These are phyloP conservation scores for Lagenidium sp. DNA, from an alignment of 352 stramenopile species.

Conservation along the genomic window DNA sequence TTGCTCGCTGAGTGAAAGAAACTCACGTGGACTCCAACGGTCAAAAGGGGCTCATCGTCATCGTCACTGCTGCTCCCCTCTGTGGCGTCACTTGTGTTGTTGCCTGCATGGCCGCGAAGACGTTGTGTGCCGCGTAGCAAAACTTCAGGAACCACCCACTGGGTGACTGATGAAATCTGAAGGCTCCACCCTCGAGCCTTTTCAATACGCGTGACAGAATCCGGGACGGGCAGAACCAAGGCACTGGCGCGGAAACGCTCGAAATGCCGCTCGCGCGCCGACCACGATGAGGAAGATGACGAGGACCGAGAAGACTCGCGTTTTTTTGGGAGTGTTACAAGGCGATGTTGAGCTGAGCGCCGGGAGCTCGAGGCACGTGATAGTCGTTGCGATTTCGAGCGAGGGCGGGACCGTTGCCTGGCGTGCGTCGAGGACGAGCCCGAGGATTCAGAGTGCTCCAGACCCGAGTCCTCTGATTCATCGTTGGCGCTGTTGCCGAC, in stretches of 20 bases:
- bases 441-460: too few species aligned
- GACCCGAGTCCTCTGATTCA: too few species aligned
- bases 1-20: conserved; percentile 82
- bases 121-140: conserved; percentile 14
- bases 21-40: conserved; percentile 75
- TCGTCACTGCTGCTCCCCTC: conserved; percentile 25
- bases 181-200: conserved; percentile 56
- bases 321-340: background rate
- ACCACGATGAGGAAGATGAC: conserved; percentile 45
- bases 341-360: too few species aligned
- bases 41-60: conserved; percentile 40
- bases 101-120: conserved; percentile 3
- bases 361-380: too few species aligned
- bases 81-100: conserved; percentile 10
- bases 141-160: conserved; percentile 56
- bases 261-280: conserved; percentile 57
- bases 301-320: too few species aligned
- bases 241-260: conserved; percentile 61
- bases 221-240: conserved; percentile 57
- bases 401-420: too few species aligned
- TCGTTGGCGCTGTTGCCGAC: too few species aligned
- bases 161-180: conserved; percentile 50
- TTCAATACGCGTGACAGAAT: conserved; percentile 32
- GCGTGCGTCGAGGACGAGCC: too few species aligned
- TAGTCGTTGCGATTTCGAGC: too few species aligned